Evolutionary conservation across 768 basidiomycete species (phyloP).

Genomic region (Russula vinacea): DNA sequence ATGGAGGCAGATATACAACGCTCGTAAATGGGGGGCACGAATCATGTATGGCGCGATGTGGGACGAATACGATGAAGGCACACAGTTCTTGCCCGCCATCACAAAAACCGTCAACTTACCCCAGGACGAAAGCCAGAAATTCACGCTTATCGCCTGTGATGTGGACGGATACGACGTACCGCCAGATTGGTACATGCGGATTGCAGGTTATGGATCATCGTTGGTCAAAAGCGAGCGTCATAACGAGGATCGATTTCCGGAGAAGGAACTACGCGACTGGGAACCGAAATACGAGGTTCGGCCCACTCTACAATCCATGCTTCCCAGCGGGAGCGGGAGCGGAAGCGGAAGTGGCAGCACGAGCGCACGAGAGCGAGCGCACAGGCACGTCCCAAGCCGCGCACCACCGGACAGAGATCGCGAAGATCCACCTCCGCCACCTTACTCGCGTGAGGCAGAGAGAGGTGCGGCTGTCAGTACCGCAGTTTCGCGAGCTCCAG

Average conservation of each 20-base stretch:
- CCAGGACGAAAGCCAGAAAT: conserved; percentile 46
- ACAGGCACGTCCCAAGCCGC: conserved; percentile 48
- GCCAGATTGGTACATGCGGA: conserved; percentile 64
- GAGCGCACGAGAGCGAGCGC: conserved; percentile 33
- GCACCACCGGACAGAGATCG: conserved; percentile 41
- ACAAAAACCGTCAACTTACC: conserved; percentile 58
- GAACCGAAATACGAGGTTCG: conserved; percentile 21
- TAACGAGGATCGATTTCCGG: conserved; percentile 26
- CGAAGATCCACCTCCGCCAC: conserved; percentile 63
- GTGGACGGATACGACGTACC: conserved; percentile 75
- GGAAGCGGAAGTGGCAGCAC: conserved; percentile 7
- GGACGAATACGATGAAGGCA: conserved; percentile 90
- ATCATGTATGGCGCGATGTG: conserved; percentile 84
- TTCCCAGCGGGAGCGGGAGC: conserved; percentile 16
- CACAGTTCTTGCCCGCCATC: conserved; percentile 74
- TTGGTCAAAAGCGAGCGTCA: conserved; percentile 15
- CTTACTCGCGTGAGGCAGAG: conserved; percentile 60
- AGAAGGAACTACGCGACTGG: conserved; percentile 24
- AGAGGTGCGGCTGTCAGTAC: conserved; percentile 10
- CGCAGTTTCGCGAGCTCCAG: conserved; percentile 10
- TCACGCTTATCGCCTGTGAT: conserved; percentile 67
- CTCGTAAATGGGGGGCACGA: conserved; percentile 55
- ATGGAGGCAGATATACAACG: conserved; percentile 76
- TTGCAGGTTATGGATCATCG: conserved; percentile 26
- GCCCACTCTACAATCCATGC: conserved; percentile 16